A percentile compares a stretch with the other conserved stretches of the same genome.
These are phyloP conservation scores for Fraxinus floribunda DNA, from an alignment of 305 asterid species.

Conservation along the genomic window DNA sequence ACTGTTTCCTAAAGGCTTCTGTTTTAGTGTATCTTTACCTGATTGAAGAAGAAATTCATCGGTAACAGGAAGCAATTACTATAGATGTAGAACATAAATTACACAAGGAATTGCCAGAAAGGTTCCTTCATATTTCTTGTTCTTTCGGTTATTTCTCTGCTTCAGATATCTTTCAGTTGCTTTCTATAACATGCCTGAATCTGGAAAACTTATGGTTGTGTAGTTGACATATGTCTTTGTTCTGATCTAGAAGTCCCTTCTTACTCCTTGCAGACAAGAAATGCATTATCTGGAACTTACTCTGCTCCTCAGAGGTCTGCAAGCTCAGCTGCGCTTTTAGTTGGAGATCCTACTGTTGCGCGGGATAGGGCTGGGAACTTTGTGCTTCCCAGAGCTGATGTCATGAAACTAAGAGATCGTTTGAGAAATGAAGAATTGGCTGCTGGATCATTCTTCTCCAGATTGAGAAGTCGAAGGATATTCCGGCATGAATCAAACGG, in stretches of 20 bases:
- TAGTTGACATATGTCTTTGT: not conserved
- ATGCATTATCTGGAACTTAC: conserved; percentile 96
- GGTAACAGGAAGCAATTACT: not conserved
- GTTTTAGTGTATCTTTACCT: not conserved
- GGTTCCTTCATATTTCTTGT: not conserved
- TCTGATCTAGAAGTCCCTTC: conserved; percentile 26
- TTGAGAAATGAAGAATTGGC: conserved; percentile 92
- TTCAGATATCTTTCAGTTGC: not conserved
- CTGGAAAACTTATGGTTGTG: conserved; percentile 7
- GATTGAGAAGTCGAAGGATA: conserved; percentile 58
- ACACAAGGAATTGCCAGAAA: not conserved
- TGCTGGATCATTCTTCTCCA: conserved; percentile 76
- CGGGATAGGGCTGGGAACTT: conserved; percentile 97
- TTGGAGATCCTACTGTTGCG: conserved; percentile 90
- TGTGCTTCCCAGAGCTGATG: conserved; percentile 99
- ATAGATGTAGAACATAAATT: not conserved
- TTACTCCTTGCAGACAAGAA: conserved; percentile 72
- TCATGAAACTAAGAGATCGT: conserved; percentile 97
- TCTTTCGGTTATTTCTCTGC: not conserved
- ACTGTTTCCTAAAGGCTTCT: not conserved
- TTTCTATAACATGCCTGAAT: conserved; percentile 4
- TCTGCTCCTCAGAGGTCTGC: conserved; percentile 99
- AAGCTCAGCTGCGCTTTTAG: conserved; percentile 97
- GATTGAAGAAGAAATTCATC: not conserved
- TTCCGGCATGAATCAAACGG: conserved; percentile 66